Evolutionary conservation across 2,329 filamentous ascomycete species (phyloP).

Genomic region (Ophiostoma montium): DNA sequence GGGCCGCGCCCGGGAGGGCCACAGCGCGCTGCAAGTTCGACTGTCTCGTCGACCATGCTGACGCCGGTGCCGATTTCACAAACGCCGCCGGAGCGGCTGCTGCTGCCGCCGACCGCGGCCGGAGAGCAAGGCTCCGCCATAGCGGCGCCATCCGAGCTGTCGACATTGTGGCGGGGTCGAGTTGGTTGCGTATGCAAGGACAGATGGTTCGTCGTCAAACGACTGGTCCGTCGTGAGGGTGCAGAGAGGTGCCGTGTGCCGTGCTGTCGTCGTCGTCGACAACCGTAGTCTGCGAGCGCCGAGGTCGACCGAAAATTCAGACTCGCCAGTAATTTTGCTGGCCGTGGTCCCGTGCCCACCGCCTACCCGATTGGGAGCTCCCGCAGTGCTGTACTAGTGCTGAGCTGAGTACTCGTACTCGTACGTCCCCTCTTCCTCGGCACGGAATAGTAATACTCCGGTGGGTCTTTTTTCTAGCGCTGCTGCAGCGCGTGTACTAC

Average conservation of each 20-base stretch:
- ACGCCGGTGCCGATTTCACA: background rate
- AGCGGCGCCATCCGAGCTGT: conserved; percentile 37
- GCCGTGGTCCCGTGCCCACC: background rate
- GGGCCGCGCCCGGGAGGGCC: conserved; percentile 10
- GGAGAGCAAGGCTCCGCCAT: conserved; percentile 22
- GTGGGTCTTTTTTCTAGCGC: too few species aligned
- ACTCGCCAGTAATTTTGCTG: conserved; percentile 6
- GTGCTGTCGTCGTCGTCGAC: background rate
- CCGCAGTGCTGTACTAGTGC: background rate
- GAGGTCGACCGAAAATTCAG: conserved; percentile 6
- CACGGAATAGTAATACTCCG: background rate
- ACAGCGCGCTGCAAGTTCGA: background rate
- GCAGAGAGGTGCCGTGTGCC: too few species aligned
- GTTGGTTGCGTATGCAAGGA: too few species aligned
- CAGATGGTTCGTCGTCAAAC: too few species aligned
- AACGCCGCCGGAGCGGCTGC: background rate
- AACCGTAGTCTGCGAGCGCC: background rate
- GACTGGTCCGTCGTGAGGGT: too few species aligned
- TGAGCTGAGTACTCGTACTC: too few species aligned
- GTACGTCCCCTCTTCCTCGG: background rate
- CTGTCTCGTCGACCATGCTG: background rate
- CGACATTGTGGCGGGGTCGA: background rate
- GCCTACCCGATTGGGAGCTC: background rate
- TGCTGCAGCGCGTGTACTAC: too few species aligned
- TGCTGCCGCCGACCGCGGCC: conserved; percentile 21